These are phyloP conservation scores for Neckera pumila DNA, from an alignment of 225 moss, liverwort and hornwort genomes.

Conservation along the genomic window DNA sequence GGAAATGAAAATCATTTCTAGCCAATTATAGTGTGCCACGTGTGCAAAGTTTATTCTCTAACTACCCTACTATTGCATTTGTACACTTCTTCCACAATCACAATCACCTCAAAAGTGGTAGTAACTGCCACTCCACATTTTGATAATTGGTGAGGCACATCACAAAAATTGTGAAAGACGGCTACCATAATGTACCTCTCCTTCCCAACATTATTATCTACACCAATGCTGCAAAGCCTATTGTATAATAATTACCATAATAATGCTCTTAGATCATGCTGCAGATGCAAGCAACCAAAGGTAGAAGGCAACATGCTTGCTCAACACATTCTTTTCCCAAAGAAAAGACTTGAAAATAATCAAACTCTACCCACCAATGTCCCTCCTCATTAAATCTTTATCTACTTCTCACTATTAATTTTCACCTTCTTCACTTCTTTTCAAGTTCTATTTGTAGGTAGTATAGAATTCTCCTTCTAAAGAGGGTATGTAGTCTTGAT, in stretches of 20 bases:
- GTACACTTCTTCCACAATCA: too few species aligned
- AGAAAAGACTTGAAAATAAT: neutral
- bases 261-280: neutral
- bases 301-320: neutral
- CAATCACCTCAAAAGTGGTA: too few species aligned
- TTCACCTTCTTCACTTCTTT: neutral
- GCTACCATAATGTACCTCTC: fast-evolving
- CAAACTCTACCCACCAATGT: neutral
- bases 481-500: neutral
- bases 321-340: neutral
- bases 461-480: fast-evolving
- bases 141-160: too few species aligned
- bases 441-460: neutral
- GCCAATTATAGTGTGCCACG: too few species aligned
- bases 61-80: too few species aligned
- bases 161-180: fast-evolving
- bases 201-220: fast-evolving
- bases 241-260: too few species aligned
- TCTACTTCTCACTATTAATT: neutral
- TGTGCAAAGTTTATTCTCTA: too few species aligned
- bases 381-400: neutral
- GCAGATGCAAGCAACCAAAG: neutral
- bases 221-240: too few species aligned
- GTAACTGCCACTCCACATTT: too few species aligned
- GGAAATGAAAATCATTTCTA: too few species aligned